Percentiles rank a stretch among this genome's conserved stretches.
phyloP scores from a whole-genome alignment of 2,329 filamentous ascomycete genomes.

The Fonsecaea nubica region DNA sequence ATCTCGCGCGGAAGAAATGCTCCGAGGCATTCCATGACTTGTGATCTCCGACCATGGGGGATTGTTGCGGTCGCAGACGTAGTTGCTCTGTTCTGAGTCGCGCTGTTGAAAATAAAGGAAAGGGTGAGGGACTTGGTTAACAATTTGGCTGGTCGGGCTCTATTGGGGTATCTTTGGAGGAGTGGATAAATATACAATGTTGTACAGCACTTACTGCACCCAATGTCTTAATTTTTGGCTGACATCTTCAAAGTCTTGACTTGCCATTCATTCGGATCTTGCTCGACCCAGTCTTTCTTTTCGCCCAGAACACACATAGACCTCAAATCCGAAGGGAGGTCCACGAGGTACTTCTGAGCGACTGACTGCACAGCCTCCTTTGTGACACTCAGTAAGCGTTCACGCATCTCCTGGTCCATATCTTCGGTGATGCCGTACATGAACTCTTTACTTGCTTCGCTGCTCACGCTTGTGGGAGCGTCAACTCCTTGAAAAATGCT shows the following conservation, averaged over 20 bases:
- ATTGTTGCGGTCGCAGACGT: conserved; percentile 55
- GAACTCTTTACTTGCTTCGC: conserved; percentile 86
- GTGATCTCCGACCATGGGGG: conserved; percentile 60
- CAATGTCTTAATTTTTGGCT: conserved; percentile 17
- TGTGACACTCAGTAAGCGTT: conserved; percentile 84
- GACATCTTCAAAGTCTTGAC: conserved; percentile 37
- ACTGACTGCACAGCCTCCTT: conserved; percentile 78
- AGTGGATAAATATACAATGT: conserved; percentile 35
- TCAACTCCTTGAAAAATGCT: conserved; percentile 92
- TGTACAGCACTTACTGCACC: conserved; percentile 21
- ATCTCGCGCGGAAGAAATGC: conserved; percentile 56
- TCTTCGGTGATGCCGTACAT: conserved; percentile 82
- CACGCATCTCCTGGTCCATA: conserved; percentile 84
- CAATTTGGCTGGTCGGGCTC: conserved; percentile 12
- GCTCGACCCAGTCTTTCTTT: conserved; percentile 69
- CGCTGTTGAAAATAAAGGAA: conserved; percentile 46
- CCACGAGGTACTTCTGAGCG: conserved; percentile 81
- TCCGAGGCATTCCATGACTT: conserved; percentile 48
- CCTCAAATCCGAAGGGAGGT: conserved; percentile 64
- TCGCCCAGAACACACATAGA: conserved; percentile 79
- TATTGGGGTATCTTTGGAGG: conserved; percentile 35
- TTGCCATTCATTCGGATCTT: conserved; percentile 34
- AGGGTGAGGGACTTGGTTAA: conserved; percentile 19
- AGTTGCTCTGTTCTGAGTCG: conserved; percentile 60
- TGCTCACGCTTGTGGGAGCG: conserved; percentile 83